A percentile compares a stretch with the other conserved stretches of the same genome.
Conservation (phyloP, 345 rosid species). For the Jatropha curcas region DNA sequence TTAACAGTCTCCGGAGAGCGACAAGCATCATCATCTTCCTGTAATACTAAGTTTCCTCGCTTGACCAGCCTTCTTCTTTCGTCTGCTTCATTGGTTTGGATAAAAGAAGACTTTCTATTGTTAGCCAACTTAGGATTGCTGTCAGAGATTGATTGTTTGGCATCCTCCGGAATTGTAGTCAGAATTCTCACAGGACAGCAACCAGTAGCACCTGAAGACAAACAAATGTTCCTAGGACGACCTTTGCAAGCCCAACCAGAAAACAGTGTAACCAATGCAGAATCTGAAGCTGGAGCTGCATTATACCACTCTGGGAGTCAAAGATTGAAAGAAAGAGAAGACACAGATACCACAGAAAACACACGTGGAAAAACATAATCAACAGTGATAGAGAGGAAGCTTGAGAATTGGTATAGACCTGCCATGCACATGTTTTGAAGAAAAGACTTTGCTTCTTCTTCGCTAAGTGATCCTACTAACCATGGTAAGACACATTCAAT, state of each 20-base stretch:
- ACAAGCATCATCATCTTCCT: conserved; percentile 28
- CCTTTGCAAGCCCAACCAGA: conserved; percentile 68
- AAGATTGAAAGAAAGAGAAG: conserved; percentile 12
- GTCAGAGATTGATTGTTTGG: conserved; percentile 19
- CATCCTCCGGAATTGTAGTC: conserved; percentile 25
- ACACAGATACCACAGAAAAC: neutral
- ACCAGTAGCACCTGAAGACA: conserved; percentile 42
- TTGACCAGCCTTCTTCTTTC: conserved; percentile 36
- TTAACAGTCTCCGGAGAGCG: conserved; percentile 15
- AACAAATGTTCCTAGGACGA: conserved; percentile 39
- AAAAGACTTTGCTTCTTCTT: conserved; percentile 50
- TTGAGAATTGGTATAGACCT: conserved; percentile 32
- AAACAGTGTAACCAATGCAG: conserved; percentile 57
- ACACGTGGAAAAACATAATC: neutral
- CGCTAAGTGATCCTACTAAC: conserved; percentile 52
- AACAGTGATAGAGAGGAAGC: conserved; percentile 7
- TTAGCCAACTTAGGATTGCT: conserved; percentile 22
- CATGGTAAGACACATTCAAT: conserved; percentile 62
- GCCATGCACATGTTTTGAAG: conserved; percentile 58
- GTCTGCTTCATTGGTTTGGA: conserved; percentile 30
- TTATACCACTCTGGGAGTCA: conserved; percentile 22
- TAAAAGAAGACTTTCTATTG: conserved; percentile 23
- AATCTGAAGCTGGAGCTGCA: conserved; percentile 61
- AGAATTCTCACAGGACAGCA: conserved; percentile 43
- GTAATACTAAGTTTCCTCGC: conserved; percentile 27